Evolutionary conservation across 108 stramenopile species (phyloP).

Genomic region (Pseudonitzschia pungens): DNA sequence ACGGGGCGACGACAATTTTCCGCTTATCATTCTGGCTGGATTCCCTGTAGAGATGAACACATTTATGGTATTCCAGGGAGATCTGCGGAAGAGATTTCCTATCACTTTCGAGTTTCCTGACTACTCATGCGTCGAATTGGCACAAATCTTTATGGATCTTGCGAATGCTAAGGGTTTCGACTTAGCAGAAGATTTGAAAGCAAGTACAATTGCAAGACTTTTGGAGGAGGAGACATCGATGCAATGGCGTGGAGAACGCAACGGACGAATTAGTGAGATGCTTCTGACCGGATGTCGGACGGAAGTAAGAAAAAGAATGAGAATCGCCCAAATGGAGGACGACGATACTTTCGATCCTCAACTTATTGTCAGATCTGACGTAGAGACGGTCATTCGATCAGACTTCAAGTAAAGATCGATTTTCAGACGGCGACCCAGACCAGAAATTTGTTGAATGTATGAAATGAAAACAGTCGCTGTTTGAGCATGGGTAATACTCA

Average conservation of each 20-base stretch:
- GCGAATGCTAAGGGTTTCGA: constrained; percentile 88
- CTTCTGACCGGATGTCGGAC: constrained; percentile 77
- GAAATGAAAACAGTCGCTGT: not conserved
- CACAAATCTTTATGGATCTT: constrained; percentile 80
- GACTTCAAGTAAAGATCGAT: constrained; percentile 69
- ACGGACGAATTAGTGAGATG: constrained; percentile 87
- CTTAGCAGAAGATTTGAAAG: constrained; percentile 58
- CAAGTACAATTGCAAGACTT: constrained; percentile 53
- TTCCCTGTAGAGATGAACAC: constrained; percentile 88
- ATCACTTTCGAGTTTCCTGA: constrained; percentile 89
- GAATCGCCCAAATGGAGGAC: constrained; percentile 75
- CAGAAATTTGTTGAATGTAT: not conserved
- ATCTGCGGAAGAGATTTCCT: constrained; percentile 73
- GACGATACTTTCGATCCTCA: constrained; percentile 85
- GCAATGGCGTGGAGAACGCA: constrained; percentile 79
- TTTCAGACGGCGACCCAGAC: not conserved
- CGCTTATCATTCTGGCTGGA: constrained; percentile 82
- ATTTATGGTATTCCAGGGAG: constrained; percentile 69
- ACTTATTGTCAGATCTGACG: constrained; percentile 68
- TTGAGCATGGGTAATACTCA: not conserved
- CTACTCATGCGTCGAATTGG: constrained; percentile 74
- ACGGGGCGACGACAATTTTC: constrained; percentile 43
- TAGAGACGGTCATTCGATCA: constrained; percentile 72
- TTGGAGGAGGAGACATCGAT: constrained; percentile 71
- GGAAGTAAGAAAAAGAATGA: constrained; percentile 80